phyloP scores from a whole-genome alignment of 441 rosid genomes.

The Raphanus hybrid region DNA sequence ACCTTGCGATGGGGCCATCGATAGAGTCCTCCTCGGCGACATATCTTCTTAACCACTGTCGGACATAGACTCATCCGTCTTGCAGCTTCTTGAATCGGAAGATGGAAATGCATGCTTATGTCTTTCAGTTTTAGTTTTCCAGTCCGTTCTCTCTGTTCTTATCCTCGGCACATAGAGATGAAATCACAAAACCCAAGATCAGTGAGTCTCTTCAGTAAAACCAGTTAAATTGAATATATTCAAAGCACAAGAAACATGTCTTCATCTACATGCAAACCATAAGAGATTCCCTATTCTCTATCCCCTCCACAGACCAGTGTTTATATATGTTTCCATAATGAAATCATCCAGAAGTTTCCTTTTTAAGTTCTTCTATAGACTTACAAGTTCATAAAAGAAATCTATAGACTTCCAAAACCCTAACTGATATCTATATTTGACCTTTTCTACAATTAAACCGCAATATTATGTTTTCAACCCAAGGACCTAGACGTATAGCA shows the following conservation, averaged over 20 bases:
- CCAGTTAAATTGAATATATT: neutral
- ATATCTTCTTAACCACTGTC: slow-evolving; percentile 70
- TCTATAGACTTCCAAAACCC: neutral
- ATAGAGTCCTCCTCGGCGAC: slow-evolving; percentile 51
- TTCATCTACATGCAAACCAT: neutral
- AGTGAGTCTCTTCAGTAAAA: neutral
- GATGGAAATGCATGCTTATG: slow-evolving; percentile 48
- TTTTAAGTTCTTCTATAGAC: neutral
- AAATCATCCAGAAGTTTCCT: neutral
- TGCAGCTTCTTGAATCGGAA: slow-evolving; percentile 68
- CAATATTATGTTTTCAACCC: neutral
- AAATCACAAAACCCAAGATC: slow-evolving; percentile 15
- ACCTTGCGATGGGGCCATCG: slow-evolving; percentile 84
- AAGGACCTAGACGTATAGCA: neutral
- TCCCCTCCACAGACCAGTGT: neutral
- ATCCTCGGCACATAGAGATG: slow-evolving; percentile 20
- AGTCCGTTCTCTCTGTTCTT: slow-evolving; percentile 68
- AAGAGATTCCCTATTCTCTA: neutral
- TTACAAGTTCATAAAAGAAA: neutral
- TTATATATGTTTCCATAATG: neutral
- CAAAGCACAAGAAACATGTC: neutral
- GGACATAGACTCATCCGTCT: slow-evolving; percentile 53
- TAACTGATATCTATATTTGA: neutral
- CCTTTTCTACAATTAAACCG: neutral
- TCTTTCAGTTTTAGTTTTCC: slow-evolving; percentile 55